Base-by-base conservation (phyloP, 2,329 filamentous ascomycete genomes). In the Chaetomiaceae sp. region DNA sequence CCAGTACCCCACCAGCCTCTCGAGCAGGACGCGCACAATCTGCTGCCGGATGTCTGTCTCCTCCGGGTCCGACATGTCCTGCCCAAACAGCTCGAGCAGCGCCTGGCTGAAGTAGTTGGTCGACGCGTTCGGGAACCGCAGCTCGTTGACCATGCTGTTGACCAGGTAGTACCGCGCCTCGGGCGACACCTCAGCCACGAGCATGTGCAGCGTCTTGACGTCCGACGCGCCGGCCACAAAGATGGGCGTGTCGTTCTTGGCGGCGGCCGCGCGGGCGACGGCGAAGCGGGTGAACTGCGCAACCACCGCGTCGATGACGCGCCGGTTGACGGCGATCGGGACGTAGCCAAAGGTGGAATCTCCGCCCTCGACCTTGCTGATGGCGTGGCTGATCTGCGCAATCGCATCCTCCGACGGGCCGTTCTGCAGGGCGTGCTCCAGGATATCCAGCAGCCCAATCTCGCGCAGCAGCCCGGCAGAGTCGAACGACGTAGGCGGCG, bases 51-150 rank as follows among this genome's bases (percentile, higher is more conserved):
- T 85, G 58, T 91, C 87, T 1, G 79, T 80, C 64, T 92, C 89
- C 65, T 94, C 88, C 15, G 87, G 83, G 62, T 87, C 85, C 67
- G 72, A 79, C 65, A 79, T 75, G 72, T 94, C 88, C 59, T 83
- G 82, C 19, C 85, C 89, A 69, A 96, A 97, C 36, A 96, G 77
- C 62, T 95, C 84, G 44, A 97, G 78, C 39, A 97, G 77, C 14
- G 87, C 81, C 64, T 91, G 89, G 66, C 85, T 91, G 73, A 96
- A 99, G 73, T 94, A 99, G 65, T 91, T 87, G 12, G 94, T 99
- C 65, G 95, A 85, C 45, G 85, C 84, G 66, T 91, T 95, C 11
- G 91, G 90, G 68, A 87, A 95, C 56, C 94, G 88, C 45, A 99
- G 81, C 71, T 97, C 91, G 69, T 97, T 95, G 53, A 89, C 81